Evolutionary conservation across 148 eudicot genomes (phyloP).

Genomic region (Rhododendron vialii): DNA sequence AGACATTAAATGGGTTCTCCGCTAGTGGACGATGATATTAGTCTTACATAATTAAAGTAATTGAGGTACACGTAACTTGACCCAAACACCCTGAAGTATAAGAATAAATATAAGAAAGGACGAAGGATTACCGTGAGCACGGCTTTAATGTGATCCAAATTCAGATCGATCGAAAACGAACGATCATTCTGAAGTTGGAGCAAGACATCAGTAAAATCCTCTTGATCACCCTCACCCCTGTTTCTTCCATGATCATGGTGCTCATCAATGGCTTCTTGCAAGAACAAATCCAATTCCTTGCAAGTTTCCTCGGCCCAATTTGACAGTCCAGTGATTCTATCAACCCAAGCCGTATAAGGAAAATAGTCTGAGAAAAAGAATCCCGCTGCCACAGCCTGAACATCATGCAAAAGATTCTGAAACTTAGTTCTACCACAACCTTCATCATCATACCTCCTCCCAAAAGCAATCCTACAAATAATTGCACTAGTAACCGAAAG

Average conservation of each 20-base stretch:
- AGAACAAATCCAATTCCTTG: not conserved
- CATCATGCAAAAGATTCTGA: not conserved
- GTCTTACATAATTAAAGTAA: no score
- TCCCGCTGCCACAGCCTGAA: not conserved
- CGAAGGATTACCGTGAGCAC: not conserved
- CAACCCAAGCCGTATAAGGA: slow-evolving; percentile 7
- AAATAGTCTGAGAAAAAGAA: slow-evolving; percentile 7
- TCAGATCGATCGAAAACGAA: not conserved
- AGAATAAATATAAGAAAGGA: not conserved
- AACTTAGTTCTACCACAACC: not conserved
- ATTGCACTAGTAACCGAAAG: not conserved
- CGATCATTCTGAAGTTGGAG: not conserved
- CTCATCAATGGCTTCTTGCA: not conserved
- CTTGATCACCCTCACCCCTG: not conserved
- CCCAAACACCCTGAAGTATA: no score
- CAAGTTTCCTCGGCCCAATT: not conserved
- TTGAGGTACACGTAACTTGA: not conserved
- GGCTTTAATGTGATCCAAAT: not conserved
- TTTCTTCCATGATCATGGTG: not conserved
- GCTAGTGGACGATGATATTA: not conserved
- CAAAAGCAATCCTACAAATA: not conserved
- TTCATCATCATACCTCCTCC: slow-evolving; percentile 1
- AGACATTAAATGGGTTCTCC: no score
- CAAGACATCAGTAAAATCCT: not conserved
- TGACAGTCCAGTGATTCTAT: not conserved